phyloP scores from a whole-genome alignment of 2,329 filamentous ascomycete species.

The Penicillium rolfsii region DNA sequence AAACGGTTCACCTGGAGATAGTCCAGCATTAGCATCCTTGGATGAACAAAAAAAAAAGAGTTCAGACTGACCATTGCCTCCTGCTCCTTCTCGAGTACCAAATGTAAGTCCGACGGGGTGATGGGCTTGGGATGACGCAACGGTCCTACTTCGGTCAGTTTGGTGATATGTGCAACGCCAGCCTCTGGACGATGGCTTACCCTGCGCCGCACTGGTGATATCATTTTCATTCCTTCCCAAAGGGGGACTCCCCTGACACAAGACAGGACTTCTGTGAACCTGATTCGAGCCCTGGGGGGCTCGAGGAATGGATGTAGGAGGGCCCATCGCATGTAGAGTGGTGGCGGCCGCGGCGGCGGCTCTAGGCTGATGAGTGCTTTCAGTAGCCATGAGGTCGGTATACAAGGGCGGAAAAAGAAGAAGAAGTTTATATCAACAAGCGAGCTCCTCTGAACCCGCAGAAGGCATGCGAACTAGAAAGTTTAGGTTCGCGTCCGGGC shows the following conservation, averaged over 20 bases:
- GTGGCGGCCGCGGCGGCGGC: conserved; percentile 39
- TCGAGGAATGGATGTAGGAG: conserved; percentile 46
- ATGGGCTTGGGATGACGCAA: conserved; percentile 83
- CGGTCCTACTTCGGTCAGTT: conserved; percentile 59
- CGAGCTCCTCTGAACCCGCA: conserved; percentile 22
- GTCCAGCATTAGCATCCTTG: not conserved
- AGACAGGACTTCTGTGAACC: conserved; percentile 44
- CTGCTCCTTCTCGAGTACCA: conserved; percentile 91
- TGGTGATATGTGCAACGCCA: not conserved
- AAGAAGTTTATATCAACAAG: not conserved
- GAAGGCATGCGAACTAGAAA: conserved; percentile 19
- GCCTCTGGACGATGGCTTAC: conserved; percentile 32
- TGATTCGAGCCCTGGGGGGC: conserved; percentile 40
- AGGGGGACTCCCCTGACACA: conserved; percentile 36
- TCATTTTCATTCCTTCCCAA: conserved; percentile 38
- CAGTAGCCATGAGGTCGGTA: conserved; percentile 45
- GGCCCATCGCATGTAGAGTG: conserved; percentile 30
- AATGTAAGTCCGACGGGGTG: conserved; percentile 85
- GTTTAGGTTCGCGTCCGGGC: not conserved
- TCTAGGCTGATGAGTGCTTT: conserved; percentile 38
- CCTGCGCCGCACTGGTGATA: conserved; percentile 45
- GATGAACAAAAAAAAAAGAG: not conserved
- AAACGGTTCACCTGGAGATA: conserved; percentile 82
- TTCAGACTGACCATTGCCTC: conserved; percentile 76
- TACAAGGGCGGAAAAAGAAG: not conserved